Conservation (phyloP, 106 monocot genomes). For the Xerophyta viscosa region DNA sequence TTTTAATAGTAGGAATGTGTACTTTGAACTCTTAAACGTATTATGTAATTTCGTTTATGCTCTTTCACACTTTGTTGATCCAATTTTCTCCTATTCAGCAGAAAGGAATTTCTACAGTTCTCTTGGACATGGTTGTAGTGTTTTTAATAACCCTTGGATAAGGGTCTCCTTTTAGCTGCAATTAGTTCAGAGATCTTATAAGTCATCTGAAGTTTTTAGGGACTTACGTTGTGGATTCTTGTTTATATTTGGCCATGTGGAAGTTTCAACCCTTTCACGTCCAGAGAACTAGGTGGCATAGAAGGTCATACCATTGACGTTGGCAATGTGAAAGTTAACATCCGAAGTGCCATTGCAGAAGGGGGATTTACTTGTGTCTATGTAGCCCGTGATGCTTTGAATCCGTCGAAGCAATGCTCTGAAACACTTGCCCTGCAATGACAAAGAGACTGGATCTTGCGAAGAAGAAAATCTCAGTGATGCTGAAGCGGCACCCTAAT, state of each 20-base stretch:
- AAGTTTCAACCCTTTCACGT: slow-evolving; percentile 69
- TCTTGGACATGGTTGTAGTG: no score
- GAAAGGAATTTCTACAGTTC: no score
- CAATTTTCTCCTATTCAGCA: no score
- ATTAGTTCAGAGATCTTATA: no score
- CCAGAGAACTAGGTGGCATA: slow-evolving; percentile 62
- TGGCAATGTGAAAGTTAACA: slow-evolving; percentile 62
- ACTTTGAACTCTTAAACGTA: no score
- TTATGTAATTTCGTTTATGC: no score
- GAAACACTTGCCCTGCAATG: slow-evolving; percentile 88
- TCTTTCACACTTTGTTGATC: no score
- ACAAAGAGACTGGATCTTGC: slow-evolving; percentile 68
- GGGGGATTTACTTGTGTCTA: slow-evolving; percentile 97
- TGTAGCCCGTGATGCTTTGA: slow-evolving; percentile 47
- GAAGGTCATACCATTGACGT: slow-evolving; percentile 75
- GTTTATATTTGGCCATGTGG: slow-evolving; percentile 42
- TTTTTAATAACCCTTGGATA: no score
- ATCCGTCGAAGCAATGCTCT: slow-evolving; percentile 70
- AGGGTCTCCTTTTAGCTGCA: no score
- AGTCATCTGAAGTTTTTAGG: no score
- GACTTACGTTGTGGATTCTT: no score
- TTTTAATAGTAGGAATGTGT: no score
- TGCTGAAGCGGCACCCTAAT: slow-evolving; percentile 94
- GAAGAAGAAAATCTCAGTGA: slow-evolving; percentile 80
- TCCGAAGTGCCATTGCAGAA: slow-evolving; percentile 73